Base-by-base conservation (phyloP, 2,329 filamentous ascomycete genomes). In the Fusarium globosum region DNA sequence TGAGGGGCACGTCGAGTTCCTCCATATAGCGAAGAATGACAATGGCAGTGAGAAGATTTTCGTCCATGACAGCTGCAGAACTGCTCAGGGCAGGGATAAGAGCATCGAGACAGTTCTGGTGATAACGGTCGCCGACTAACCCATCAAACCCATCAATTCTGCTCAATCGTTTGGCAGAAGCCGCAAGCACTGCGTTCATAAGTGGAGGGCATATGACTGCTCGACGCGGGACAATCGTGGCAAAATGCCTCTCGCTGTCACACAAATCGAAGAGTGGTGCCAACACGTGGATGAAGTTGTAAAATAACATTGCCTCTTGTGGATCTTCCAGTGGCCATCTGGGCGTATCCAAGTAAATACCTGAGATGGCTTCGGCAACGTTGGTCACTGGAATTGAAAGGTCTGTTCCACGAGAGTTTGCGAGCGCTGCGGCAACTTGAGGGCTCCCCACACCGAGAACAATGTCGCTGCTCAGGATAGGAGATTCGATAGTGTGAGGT, bases 11-110 rank as follows among this genome's bases (percentile, higher is more conserved):
- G 13, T 77, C 74, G 6, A 80, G 62, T 35, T 80, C 79, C 55
- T 80, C 79, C 68, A 78, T 77, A 13, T 74, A 79, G 4, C 79
- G 78, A 12, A 80, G 77, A 26, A 80, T 77, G 15, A 80, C 77
- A 23, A 80, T 78, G 4, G 77, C 78, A 2, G 79, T 76, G 10
- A 80, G 41, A 11, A 80, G 62, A 20, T 80, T 80, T 33, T 80
- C 79, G 53, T 80, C 79, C 55, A 79, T 74, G 8, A 77, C 69
- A 2, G 77, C 75, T 1, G 70, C 72, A 12, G 78, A 73, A 23
- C 73, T 78, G 3, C 75, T 77, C 7, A 80, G 61, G 4, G 76
- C 76, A 11, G 79, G 79, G 4, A 80, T 80, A 3, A 80, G 68
- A 12, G 67, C 70, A 28, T 76, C 72, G 30, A 80, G 77, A 5